Evolutionary conservation across 140 eudicot genomes (phyloP).

Genomic region (Senecio squalidus): DNA sequence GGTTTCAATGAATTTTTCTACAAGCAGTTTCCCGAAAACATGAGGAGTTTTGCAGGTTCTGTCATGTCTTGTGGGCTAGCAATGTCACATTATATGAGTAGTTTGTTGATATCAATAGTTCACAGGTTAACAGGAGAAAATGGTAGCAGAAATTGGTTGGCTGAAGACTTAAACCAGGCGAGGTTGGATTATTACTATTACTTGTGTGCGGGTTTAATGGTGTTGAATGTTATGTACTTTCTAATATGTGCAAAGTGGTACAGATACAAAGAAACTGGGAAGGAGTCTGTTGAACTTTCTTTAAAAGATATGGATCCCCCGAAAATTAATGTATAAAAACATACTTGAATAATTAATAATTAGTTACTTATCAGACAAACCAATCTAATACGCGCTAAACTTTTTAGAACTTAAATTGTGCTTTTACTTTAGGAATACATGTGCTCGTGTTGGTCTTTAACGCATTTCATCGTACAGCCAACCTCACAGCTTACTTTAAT

Average conservation of each 20-base stretch:
- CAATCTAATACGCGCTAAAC: no score
- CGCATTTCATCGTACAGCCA: no score
- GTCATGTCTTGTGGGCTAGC: slow-evolving; percentile 50
- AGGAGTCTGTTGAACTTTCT: not conserved
- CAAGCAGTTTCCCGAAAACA: slow-evolving; percentile 77
- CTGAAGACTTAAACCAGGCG: slow-evolving; percentile 49
- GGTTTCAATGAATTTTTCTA: slow-evolving; percentile 78
- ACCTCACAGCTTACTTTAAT: no score
- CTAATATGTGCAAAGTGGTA: not conserved
- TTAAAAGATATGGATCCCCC: not conserved
- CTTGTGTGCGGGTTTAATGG: slow-evolving; percentile 51
- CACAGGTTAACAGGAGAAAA: slow-evolving; percentile 44
- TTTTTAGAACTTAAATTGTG: no score
- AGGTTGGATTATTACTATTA: slow-evolving; percentile 63
- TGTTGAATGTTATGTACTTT: slow-evolving; percentile 27
- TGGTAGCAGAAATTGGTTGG: slow-evolving; percentile 41
- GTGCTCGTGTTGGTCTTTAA: no score
- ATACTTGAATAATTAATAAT: no score
- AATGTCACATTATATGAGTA: slow-evolving; percentile 52
- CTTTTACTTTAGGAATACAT: no score
- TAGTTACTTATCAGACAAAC: no score
- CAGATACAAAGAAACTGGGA: not conserved
- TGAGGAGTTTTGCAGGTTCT: slow-evolving; percentile 71
- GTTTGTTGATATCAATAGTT: slow-evolving; percentile 40
- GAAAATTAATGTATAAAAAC: no score